Evolutionary conservation across 2,329 filamentous ascomycete species (phyloP).

Genomic region (Colletotrichum orbiculare): DNA sequence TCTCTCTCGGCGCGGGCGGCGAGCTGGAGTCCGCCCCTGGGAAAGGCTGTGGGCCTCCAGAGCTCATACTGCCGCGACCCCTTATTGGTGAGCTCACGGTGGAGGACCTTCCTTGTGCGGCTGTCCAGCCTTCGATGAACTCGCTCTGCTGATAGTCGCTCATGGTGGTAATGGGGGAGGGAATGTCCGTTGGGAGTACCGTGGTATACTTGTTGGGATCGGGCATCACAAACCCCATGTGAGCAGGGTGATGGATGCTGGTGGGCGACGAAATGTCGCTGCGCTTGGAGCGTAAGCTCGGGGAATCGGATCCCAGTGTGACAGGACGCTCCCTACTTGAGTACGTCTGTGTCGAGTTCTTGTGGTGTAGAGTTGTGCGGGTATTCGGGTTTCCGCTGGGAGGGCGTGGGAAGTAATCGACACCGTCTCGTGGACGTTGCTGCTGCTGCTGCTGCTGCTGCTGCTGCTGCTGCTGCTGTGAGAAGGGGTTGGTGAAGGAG

Average conservation of each 20-base stretch:
- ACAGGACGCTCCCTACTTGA: slow-evolving; percentile 61
- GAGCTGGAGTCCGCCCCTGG: slow-evolving; percentile 58
- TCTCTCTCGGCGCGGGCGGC: slow-evolving; percentile 68
- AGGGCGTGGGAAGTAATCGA: slow-evolving; percentile 56
- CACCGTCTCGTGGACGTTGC: slow-evolving; percentile 48
- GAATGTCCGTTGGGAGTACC: slow-evolving; percentile 62
- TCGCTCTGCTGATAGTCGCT: slow-evolving; percentile 66
- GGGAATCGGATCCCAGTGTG: slow-evolving; percentile 67
- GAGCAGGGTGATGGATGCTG: slow-evolving; percentile 57
- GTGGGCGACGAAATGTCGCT: slow-evolving; percentile 72
- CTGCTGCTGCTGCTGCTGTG: slow-evolving; percentile 48
- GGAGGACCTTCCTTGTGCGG: slow-evolving; percentile 68
- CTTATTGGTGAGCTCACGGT: slow-evolving; percentile 67
- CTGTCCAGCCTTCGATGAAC: slow-evolving; percentile 70
- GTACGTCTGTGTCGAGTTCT: slow-evolving; percentile 59
- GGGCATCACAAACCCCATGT: slow-evolving; percentile 51
- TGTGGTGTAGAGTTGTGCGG: slow-evolving; percentile 56
- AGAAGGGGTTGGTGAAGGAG: slow-evolving; percentile 65
- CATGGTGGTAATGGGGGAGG: slow-evolving; percentile 64
- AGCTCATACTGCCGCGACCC: slow-evolving; percentile 65
- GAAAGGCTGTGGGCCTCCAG: slow-evolving; percentile 52
- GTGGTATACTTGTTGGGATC: slow-evolving; percentile 61
- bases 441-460: slow-evolving; percentile 43
- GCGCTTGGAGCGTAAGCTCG: slow-evolving; percentile 69
- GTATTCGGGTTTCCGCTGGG: slow-evolving; percentile 55